Conservation (phyloP, 208 protist species). For the Acanthamoeba lenticulata region DNA sequence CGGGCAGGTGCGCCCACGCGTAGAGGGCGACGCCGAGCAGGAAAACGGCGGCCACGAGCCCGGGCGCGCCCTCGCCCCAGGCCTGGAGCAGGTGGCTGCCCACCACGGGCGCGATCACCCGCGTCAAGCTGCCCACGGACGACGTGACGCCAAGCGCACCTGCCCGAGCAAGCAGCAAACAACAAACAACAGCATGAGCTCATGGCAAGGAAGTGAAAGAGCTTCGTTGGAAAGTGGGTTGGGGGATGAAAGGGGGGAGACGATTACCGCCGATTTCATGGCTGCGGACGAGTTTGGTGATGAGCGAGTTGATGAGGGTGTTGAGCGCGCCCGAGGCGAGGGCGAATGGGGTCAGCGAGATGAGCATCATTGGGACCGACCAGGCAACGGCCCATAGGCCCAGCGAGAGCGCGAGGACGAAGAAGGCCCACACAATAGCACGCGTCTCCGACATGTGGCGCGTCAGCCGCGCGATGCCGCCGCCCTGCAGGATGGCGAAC, state of each 20-base stretch:
- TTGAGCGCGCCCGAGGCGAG: not conserved
- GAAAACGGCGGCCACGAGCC: not conserved
- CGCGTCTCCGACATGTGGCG: not conserved
- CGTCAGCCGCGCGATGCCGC: not conserved
- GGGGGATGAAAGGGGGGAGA: not conserved
- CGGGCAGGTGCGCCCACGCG: not conserved
- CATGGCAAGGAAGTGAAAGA: not conserved
- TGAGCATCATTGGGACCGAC: not conserved
- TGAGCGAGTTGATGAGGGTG: slow-evolving; percentile 46
- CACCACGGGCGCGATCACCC: slow-evolving; percentile 5
- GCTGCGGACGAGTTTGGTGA: not conserved
- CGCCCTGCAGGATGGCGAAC: slow-evolving; percentile 23
- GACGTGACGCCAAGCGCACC: not conserved
- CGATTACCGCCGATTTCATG: slow-evolving; percentile 17
- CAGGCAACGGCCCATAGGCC: not conserved
- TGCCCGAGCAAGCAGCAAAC: no score
- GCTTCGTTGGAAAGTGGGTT: no score
- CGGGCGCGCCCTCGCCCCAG: not conserved
- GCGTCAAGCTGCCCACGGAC: slow-evolving; percentile 33
- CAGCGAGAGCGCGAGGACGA: slow-evolving; percentile 22
- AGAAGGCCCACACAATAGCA: not conserved
- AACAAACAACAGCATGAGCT: no score
- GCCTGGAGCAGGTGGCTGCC: slow-evolving; percentile 7
- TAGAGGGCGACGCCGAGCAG: not conserved
- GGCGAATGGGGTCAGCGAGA: not conserved